Conservation (phyloP, 371 early-diverging fungal genomes). For the Encephalitozoon hellem region DNA sequence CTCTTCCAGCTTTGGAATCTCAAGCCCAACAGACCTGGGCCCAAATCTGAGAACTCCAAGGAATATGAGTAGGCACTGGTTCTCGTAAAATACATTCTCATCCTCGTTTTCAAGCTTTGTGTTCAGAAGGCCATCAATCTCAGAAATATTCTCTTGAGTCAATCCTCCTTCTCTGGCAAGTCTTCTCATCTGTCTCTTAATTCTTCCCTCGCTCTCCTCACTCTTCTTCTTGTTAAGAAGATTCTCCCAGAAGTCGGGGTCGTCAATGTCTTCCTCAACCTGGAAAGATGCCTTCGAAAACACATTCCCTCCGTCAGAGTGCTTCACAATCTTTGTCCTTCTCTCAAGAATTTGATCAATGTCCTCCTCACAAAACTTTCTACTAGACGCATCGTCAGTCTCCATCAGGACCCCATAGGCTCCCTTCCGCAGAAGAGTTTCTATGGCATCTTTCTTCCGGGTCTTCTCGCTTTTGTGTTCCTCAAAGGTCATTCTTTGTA, state of each 20-base stretch:
- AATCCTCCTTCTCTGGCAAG: conserved; percentile 54
- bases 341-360: conserved; percentile 84
- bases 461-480: conserved; percentile 39
- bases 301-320: conserved; percentile 66
- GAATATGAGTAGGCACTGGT: conserved; percentile 1
- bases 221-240: conserved; percentile 64
- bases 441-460: conserved; percentile 70
- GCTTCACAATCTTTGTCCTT: conserved; percentile 73
- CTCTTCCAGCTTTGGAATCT: neutral
- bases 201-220: conserved; percentile 56
- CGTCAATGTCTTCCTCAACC: conserved; percentile 71
- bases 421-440: conserved; percentile 71
- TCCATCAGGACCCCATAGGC: conserved; percentile 68
- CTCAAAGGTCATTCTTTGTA: conserved; percentile 67
- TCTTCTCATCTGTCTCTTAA: conserved; percentile 55
- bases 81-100: conserved; percentile 12
- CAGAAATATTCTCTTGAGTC: conserved; percentile 25
- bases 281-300: conserved; percentile 86
- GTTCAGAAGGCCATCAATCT: conserved; percentile 8
- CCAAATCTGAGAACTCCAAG: neutral
- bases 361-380: conserved; percentile 80
- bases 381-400: conserved; percentile 65
- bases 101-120: conserved; percentile 6
- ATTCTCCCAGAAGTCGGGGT: conserved; percentile 92
- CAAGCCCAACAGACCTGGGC: neutral